These are phyloP conservation scores for Dipodascopsis uninucleata DNA, from an alignment of 805 yeast species.

Conservation along the genomic window DNA sequence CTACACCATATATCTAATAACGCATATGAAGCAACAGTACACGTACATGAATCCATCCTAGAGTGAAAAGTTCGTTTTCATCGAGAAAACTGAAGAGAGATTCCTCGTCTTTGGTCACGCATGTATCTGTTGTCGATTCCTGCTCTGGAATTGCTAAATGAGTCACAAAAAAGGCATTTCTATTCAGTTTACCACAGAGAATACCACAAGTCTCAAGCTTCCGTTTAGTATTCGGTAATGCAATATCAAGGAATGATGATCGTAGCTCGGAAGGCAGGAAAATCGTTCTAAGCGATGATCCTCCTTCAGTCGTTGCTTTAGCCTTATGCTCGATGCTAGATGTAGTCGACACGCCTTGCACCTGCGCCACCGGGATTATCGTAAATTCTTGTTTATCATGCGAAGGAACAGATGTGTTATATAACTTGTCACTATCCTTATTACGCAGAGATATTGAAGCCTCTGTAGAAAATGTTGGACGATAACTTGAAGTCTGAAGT, in stretches of 20 bases:
- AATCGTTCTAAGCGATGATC: conserved; percentile 50
- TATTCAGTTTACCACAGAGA: conserved; percentile 56
- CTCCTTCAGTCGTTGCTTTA: conserved; percentile 51
- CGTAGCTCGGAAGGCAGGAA: conserved; percentile 49
- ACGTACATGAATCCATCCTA: conserved; percentile 61
- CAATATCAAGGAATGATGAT: conserved; percentile 44
- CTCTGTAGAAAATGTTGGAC: too few species aligned
- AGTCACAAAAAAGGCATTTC: conserved; percentile 62
- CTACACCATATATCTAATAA: too few species aligned
- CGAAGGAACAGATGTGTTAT: conserved; percentile 9
- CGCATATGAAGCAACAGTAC: neutral
- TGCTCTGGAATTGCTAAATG: conserved; percentile 61
- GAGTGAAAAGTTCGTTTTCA: conserved; percentile 52
- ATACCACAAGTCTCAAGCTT: conserved; percentile 66
- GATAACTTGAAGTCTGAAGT: too few species aligned
- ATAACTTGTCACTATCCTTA: too few species aligned
- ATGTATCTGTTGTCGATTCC: conserved; percentile 58
- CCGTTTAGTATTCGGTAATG: conserved; percentile 47
- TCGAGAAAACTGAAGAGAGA: conserved; percentile 54
- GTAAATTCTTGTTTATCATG: neutral
- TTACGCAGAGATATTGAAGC: too few species aligned
- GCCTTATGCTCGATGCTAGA: conserved; percentile 20
- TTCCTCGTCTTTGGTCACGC: conserved; percentile 60
- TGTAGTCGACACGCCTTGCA: conserved; percentile 4
- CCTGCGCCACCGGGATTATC: conserved; percentile 2